Percentiles rank a stretch among this genome's conserved stretches.
phyloP scores from a whole-genome alignment of 2,329 filamentous ascomycete genomes.

The Anisogramma anomala region DNA sequence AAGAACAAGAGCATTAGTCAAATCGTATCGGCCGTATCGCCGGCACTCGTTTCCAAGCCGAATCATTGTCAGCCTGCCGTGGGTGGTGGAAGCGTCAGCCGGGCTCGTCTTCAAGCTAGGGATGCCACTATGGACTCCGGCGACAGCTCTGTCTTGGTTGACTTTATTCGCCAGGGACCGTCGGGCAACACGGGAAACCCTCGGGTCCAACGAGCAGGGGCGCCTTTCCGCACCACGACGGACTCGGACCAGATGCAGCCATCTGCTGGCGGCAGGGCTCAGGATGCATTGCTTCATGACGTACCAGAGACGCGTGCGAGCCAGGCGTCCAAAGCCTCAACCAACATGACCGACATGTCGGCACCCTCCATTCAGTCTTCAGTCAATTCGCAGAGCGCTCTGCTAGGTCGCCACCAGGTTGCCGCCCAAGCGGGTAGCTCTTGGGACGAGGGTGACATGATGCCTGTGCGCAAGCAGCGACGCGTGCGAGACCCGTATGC shows the following conservation, averaged over 20 bases:
- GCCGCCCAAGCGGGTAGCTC: slow-evolving; percentile 21
- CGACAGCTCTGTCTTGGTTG: slow-evolving; percentile 77
- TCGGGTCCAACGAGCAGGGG: slow-evolving; percentile 70
- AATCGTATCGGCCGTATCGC: slow-evolving; percentile 18
- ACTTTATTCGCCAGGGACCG: slow-evolving; percentile 86
- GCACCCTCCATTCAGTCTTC: slow-evolving; percentile 49
- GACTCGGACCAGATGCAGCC: slow-evolving; percentile 66
- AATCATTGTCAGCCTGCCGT: slow-evolving; percentile 29
- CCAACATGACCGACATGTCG: slow-evolving; percentile 46
- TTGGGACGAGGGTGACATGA: slow-evolving; percentile 38
- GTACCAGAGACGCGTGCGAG: slow-evolving; percentile 44
- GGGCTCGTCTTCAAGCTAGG: slow-evolving; percentile 55
- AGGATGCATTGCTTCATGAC: slow-evolving; percentile 46
- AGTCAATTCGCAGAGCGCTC: slow-evolving; percentile 62
- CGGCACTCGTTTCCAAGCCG: slow-evolving; percentile 22
- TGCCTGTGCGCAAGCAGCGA: slow-evolving; percentile 62
- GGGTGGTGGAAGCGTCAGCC: slow-evolving; percentile 22
- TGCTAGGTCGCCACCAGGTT: slow-evolving; percentile 35
- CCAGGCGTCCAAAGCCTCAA: slow-evolving; percentile 37
- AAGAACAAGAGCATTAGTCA: slow-evolving; percentile 20
- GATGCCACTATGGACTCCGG: slow-evolving; percentile 54
- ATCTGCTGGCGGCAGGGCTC: slow-evolving; percentile 41
- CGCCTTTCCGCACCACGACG: slow-evolving; percentile 74
- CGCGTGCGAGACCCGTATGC: slow-evolving; percentile 83
- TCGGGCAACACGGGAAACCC: slow-evolving; percentile 49